Percentiles rank a stretch among this genome's conserved stretches.
These are phyloP conservation scores for Neotropicomus parvogracilis DNA, from an alignment of 1,284 basidiomycete species.

Conservation along the genomic window DNA sequence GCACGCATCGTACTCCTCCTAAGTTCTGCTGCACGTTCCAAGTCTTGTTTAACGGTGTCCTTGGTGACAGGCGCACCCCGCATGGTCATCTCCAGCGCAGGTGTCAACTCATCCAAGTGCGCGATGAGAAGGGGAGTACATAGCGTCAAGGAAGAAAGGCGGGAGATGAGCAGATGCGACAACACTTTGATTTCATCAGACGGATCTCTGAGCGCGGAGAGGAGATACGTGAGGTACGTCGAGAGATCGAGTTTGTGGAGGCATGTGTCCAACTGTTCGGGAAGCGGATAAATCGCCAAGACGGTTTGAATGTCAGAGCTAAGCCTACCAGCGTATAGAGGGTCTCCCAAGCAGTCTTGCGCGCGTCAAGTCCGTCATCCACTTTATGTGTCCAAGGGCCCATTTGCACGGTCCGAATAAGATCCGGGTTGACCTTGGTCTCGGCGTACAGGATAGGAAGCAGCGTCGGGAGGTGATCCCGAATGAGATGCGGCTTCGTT, in stretches of 20 bases:
- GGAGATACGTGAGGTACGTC: conserved; percentile 79
- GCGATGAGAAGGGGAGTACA: conserved; percentile 39
- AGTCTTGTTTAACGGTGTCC: conserved; percentile 95
- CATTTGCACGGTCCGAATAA: conserved; percentile 94
- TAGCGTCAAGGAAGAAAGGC: conserved; percentile 74
- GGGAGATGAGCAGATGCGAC: conserved; percentile 92
- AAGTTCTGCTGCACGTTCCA: conserved; percentile 90
- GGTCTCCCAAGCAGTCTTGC: conserved; percentile 95
- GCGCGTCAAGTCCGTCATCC: conserved; percentile 90
- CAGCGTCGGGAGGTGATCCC: conserved; percentile 75
- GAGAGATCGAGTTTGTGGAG: conserved; percentile 81
- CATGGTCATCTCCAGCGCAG: conserved; percentile 82
- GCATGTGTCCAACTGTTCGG: conserved; percentile 78
- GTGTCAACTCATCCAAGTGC: conserved; percentile 82
- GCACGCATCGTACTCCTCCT: conserved; percentile 86
- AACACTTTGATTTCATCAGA: conserved; percentile 97
- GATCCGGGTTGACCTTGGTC: conserved; percentile 74
- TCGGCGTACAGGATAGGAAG: conserved; percentile 86
- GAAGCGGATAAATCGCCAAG: conserved; percentile 10
- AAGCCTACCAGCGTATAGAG: conserved; percentile 85
- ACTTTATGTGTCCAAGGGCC: conserved; percentile 97
- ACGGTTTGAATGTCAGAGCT: background rate
- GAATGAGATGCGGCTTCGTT: conserved; percentile 88
- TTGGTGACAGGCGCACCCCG: conserved; percentile 88
- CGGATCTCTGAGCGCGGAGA: conserved; percentile 83